Conservation (phyloP, 2,329 filamentous ascomycete genomes). For the Exophiala xenobiotica region DNA sequence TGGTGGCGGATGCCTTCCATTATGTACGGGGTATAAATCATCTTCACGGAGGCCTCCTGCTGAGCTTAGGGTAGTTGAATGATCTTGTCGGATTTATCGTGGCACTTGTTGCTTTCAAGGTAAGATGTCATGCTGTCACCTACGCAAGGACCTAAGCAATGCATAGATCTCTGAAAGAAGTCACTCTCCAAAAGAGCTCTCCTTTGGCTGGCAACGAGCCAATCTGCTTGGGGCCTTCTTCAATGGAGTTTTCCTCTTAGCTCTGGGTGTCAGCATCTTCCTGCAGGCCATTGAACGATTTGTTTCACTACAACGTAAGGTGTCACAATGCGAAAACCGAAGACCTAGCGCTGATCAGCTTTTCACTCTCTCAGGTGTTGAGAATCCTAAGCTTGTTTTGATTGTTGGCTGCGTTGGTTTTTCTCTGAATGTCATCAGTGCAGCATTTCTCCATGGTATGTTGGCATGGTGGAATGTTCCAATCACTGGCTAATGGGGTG, state of each 20-base stretch:
- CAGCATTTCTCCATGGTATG: neutral
- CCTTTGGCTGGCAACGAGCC: constrained; percentile 76
- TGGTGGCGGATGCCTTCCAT: neutral
- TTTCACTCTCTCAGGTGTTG: neutral
- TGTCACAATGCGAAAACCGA: neutral
- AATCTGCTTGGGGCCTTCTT: constrained; percentile 75
- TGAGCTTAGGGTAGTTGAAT: neutral
- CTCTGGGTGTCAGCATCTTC: constrained; percentile 69
- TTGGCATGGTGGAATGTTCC: neutral
- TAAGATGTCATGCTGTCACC: neutral
- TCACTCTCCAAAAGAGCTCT: constrained; percentile 58
- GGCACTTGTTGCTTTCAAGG: neutral
- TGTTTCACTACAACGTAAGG: constrained; percentile 48
- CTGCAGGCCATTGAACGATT: constrained; percentile 73
- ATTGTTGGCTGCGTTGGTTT: neutral
- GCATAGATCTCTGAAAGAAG: constrained; percentile 57
- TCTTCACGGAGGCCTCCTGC: no score
- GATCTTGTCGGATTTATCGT: neutral
- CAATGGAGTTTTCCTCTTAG: constrained; percentile 73
- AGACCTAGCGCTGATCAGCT: neutral
- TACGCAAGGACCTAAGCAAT: no score
- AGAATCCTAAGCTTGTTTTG: neutral
- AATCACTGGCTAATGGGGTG: neutral
- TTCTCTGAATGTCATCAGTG: neutral
- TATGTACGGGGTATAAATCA: neutral